phyloP scores from a whole-genome alignment of 768 basidiomycete species.

The Rhodosporidiobolus odoratus region DNA sequence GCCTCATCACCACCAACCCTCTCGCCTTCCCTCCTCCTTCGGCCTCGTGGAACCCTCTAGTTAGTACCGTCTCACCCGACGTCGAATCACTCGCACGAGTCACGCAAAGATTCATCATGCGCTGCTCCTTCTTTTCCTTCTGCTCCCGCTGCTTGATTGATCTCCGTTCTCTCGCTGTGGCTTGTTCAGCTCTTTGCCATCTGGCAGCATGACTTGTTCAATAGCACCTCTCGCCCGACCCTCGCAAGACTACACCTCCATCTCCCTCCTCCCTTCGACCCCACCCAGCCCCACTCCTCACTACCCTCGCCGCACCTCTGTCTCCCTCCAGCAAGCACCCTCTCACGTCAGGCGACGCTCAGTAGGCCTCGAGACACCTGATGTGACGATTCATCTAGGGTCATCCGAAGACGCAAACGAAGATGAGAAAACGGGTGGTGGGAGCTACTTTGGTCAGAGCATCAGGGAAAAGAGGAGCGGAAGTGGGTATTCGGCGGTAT shows the following conservation, averaged over 20 bases:
- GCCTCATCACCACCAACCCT: too few species aligned
- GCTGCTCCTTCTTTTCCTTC: too few species aligned
- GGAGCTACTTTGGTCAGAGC: too few species aligned
- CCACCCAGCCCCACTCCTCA: background rate
- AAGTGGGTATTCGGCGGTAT: background rate
- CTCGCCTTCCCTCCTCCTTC: too few species aligned
- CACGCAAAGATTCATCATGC: too few species aligned
- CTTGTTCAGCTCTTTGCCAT: background rate
- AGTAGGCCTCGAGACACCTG: background rate
- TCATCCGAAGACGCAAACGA: background rate
- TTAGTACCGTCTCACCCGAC: too few species aligned
- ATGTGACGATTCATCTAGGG: slow-evolving; percentile 1
- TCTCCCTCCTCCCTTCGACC: background rate
- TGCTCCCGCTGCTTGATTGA: too few species aligned
- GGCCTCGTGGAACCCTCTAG: too few species aligned
- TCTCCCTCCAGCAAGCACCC: background rate
- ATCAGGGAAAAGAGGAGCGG: background rate
- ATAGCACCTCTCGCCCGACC: background rate
- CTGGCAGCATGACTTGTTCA: background rate
- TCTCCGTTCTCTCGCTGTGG: background rate
- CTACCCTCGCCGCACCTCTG: background rate
- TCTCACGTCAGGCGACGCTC: background rate
- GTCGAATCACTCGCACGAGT: too few species aligned
- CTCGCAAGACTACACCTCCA: slow-evolving; percentile 10
- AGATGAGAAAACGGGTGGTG: too few species aligned